Conservation (phyloP, 129 eudicot species). For the Flaveria brownii region DNA sequence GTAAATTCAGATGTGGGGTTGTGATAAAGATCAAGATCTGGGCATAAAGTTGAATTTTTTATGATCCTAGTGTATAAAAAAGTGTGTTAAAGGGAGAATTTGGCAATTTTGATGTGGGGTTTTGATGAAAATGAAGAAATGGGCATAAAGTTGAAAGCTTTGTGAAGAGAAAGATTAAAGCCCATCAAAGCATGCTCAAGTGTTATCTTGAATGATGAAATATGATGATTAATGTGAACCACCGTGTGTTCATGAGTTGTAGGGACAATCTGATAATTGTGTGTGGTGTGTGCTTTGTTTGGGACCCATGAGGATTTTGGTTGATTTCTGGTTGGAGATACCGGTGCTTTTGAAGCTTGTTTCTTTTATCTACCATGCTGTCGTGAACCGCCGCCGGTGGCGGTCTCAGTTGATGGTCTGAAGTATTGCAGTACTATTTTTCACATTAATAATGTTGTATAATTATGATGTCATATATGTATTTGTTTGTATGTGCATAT, state of each 20-base stretch:
- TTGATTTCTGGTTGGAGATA: conserved; percentile 32
- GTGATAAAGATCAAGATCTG: conserved; percentile 21
- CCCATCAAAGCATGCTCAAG: conserved; percentile 36
- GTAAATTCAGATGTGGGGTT: conserved; percentile 16
- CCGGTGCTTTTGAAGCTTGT: conserved; percentile 16
- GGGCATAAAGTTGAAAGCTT: conserved; percentile 35
- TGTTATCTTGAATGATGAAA: conserved; percentile 29
- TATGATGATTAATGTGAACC: conserved; percentile 21
- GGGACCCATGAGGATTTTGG: conserved; percentile 30
- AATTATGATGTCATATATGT: neutral
- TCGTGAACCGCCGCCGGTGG: conserved; percentile 13
- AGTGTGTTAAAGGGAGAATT: conserved; percentile 12
- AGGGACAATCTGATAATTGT: conserved; percentile 5
- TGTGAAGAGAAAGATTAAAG: conserved; percentile 21
- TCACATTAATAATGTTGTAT: conserved; percentile 15
- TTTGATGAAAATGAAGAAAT: conserved; percentile 5
- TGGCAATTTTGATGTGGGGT: conserved; percentile 27
- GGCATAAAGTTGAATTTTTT: conserved; percentile 20
- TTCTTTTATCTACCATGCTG: neutral
- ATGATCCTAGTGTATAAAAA: conserved; percentile 22
- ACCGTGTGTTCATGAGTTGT: conserved; percentile 22
- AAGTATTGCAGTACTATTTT: conserved; percentile 1
- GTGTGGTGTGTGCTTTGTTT: conserved; percentile 11
- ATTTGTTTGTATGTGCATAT: neutral
- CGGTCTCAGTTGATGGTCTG: conserved; percentile 2